A percentile compares a stretch with the other conserved stretches of the same genome.
Conservation (phyloP, 2,329 filamentous ascomycete genomes). For the Curvularia sp. region DNA sequence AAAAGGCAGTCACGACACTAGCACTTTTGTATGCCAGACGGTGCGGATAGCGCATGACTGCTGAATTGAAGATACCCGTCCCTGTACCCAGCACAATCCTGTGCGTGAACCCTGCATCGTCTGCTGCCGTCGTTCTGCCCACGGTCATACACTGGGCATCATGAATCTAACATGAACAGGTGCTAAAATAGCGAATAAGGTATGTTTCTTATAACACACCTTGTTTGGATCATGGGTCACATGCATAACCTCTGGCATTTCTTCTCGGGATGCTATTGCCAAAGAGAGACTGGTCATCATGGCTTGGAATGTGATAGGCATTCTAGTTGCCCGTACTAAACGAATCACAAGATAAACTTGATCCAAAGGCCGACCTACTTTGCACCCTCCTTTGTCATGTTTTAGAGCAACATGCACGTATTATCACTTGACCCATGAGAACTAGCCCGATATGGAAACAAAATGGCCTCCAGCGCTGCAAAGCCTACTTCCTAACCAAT, state of each 20-base stretch:
- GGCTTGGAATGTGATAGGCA: not conserved
- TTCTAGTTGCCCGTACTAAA: not conserved
- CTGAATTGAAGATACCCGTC: conserved; percentile 13
- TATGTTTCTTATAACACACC: not conserved
- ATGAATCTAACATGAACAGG: not conserved
- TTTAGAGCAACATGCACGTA: not conserved
- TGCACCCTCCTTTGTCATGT: not conserved
- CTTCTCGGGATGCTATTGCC: not conserved
- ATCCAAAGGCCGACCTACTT: not conserved
- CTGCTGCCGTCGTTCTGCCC: not conserved
- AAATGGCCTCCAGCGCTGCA: not conserved
- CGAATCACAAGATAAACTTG: not conserved
- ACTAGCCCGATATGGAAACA: not conserved
- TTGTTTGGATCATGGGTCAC: not conserved
- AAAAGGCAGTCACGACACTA: not conserved
- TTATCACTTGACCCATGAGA: not conserved
- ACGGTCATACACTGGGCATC: not conserved
- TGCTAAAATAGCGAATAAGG: not conserved
- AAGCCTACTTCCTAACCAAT: not conserved
- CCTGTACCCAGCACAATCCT: not conserved
- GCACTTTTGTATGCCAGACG: not conserved
- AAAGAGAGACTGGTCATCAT: not conserved
- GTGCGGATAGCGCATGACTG: conserved; percentile 1
- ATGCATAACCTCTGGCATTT: not conserved
- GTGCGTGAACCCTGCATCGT: not conserved